Percentiles rank a stretch among this genome's conserved stretches.
phyloP scores from a whole-genome alignment of 352 stramenopile species.

The Phytopythium delawarense region DNA sequence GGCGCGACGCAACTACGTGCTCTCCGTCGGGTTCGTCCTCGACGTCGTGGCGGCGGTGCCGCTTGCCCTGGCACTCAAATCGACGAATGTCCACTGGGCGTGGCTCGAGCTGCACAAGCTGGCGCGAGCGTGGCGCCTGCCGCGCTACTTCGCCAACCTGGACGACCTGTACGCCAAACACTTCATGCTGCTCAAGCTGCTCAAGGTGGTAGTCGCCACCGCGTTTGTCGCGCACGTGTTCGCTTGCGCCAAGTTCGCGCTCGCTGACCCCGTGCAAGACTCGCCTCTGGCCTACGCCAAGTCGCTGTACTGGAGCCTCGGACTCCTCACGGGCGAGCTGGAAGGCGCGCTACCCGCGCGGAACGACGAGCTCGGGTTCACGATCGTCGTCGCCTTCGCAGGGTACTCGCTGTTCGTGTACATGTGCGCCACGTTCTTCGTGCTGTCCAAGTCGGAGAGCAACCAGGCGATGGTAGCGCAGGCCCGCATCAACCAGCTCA shows the following conservation, averaged over 20 bases:
- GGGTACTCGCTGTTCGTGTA: conserved; percentile 63
- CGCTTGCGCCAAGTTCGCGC: conserved; percentile 39
- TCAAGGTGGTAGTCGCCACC: conserved; percentile 37
- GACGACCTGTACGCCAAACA: conserved; percentile 50
- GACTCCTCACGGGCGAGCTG: conserved; percentile 46
- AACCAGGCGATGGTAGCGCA: conserved; percentile 33
- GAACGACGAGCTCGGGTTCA: conserved; percentile 42
- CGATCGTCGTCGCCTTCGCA: conserved; percentile 34
- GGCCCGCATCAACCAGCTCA: conserved; percentile 60
- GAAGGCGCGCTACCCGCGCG: conserved; percentile 39
- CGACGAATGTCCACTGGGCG: not conserved
- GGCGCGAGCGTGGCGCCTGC: conserved; percentile 34
- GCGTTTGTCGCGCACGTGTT: conserved; percentile 45
- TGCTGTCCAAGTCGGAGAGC: conserved; percentile 68
- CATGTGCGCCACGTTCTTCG: conserved; percentile 57
- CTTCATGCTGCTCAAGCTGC: conserved; percentile 44
- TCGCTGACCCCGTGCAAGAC: conserved; percentile 10
- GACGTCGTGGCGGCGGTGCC: conserved; percentile 40
- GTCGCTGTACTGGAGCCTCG: conserved; percentile 51
- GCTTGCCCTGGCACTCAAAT: conserved; percentile 12
- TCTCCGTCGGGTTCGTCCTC: conserved; percentile 35
- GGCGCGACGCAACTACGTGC: conserved; percentile 37
- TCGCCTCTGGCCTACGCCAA: conserved; percentile 27
- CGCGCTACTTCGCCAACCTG: conserved; percentile 40
- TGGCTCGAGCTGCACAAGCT: conserved; percentile 58